These are phyloP conservation scores for Aspergillus tamarii DNA, from an alignment of 2,329 filamentous ascomycete genomes.

Conservation along the genomic window DNA sequence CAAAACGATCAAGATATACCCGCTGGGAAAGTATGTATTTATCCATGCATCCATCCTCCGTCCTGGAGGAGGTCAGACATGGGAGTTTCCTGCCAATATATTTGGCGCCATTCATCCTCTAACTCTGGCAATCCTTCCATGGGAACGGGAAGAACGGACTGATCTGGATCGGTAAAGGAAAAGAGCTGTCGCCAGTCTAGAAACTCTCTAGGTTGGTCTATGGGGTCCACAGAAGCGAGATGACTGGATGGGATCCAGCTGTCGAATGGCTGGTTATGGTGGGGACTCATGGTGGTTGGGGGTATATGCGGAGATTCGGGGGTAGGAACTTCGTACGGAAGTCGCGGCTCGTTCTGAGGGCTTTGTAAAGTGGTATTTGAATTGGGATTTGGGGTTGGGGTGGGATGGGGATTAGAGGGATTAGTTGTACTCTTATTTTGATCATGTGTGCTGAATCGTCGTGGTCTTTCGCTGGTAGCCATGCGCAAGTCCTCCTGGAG, in stretches of 20 bases:
- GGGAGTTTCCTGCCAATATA: slow-evolving; percentile 48
- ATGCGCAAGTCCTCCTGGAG: slow-evolving; percentile 45
- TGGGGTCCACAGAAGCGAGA: slow-evolving; percentile 32
- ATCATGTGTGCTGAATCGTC: slow-evolving; percentile 27
- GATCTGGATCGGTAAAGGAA: slow-evolving; percentile 43
- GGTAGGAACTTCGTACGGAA: slow-evolving; percentile 33
- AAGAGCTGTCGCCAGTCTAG: slow-evolving; percentile 48
- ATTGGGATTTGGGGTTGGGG: slow-evolving; percentile 16
- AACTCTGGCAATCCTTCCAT: slow-evolving; percentile 44
- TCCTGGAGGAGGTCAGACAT: slow-evolving; percentile 47
- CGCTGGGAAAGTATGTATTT: slow-evolving; percentile 1
- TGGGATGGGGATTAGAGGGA: not conserved
- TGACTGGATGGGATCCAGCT: slow-evolving; percentile 36
- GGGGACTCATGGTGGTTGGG: slow-evolving; percentile 27
- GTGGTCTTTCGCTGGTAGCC: slow-evolving; percentile 38
- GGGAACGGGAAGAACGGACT: slow-evolving; percentile 40
- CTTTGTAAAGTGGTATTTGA: slow-evolving; percentile 23
- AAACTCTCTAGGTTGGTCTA: slow-evolving; percentile 39
- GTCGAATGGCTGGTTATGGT: slow-evolving; percentile 32
- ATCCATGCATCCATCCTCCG: slow-evolving; percentile 42
- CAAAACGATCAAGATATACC: not conserved
- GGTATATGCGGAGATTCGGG: slow-evolving; percentile 33
- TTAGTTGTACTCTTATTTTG: slow-evolving; percentile 14
- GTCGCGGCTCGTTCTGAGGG: slow-evolving; percentile 24
- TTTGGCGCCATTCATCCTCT: slow-evolving; percentile 50